Evolutionary conservation across 768 basidiomycete genomes (phyloP), one percentile per base, ranked within the genome.

Genomic region (Russula sp.): DNA sequence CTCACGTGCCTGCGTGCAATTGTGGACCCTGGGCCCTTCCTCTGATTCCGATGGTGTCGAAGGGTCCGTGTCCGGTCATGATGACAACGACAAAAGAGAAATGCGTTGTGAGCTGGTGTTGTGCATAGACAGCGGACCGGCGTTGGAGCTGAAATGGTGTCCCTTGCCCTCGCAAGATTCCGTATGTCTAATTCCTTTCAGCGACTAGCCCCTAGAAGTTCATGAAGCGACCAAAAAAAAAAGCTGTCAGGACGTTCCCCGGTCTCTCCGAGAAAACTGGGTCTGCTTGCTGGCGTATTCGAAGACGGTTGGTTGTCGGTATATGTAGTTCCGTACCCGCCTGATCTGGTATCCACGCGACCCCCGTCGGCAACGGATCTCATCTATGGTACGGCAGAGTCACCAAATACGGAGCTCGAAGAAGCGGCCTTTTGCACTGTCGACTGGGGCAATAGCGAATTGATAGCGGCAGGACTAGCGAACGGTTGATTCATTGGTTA

Each of bases 141-240:
- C 86, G 2, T 81, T 85, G 66, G 87, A 90, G 53, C 70, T 95
- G 14, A 93, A 88, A 73, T 98, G 96, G 95, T 95, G 95, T 72
- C 96, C 96, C 3, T 71, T 93, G 34, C 93, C 94, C 0, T 84
- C 88, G 18, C 83, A 91, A 66, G 91, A 92, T 59, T 50, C 71
- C 16, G 78, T 80, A 51, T 60, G 78, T 74, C 61, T n/a, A n/a
- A 1, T 43, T 29, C 46, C 22, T 34, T 14, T 42, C 36, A 41
- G 18, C 38, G 36, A 34, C 20, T 20, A 46, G 36, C 59, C 54
- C 22, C 9, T 34, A 29, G 38, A n/a, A 14, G 25, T 49, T 61
- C 9, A 54, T 5, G 29, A 32, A 20, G 14, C 20, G 2, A 20
- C 38, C 14, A n/a, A n/a, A n/a, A n/a, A n/a, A n/a, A 10, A 56